Percentiles rank a stretch among this genome's conserved stretches.
These are phyloP conservation scores for Pestalotiopsis sp. DNA, from an alignment of 2,329 filamentous ascomycete genomes.

Conservation along the genomic window DNA sequence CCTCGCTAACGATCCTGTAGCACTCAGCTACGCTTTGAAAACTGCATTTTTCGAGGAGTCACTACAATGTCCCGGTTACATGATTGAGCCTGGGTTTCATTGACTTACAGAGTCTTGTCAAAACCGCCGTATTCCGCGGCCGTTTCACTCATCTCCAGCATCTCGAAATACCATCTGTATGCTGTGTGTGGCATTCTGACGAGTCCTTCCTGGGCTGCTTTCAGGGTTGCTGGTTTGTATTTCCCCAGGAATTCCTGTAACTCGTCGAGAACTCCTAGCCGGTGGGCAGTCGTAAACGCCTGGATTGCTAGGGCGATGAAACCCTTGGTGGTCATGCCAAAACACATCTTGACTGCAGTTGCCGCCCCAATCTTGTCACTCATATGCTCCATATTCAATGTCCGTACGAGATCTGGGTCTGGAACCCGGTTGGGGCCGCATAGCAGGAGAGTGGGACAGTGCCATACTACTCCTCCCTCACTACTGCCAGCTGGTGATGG, in stretches of 20 bases:
- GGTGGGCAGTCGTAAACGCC: slow-evolving; percentile 1
- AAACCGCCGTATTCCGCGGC: slow-evolving; percentile 1
- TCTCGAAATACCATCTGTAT: slow-evolving; percentile 4
- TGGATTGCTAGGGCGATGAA: slow-evolving; percentile 5
- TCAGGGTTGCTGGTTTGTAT: slow-evolving; percentile 9
- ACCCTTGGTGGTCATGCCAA: slow-evolving; percentile 7
- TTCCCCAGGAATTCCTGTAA: not conserved
- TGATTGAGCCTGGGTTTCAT: not conserved
- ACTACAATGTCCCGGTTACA: not conserved
- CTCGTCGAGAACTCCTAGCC: not conserved
- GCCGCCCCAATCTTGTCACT: slow-evolving; percentile 5
- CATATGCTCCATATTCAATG: slow-evolving; percentile 8
- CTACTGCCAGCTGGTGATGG: not conserved
- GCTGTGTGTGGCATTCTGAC: slow-evolving; percentile 7
- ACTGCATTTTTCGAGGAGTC: not conserved
- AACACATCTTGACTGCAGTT: slow-evolving; percentile 7
- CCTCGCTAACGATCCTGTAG: slow-evolving; percentile 2
- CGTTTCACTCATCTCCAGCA: slow-evolving; percentile 6
- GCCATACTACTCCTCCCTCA: not conserved
- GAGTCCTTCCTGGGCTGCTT: slow-evolving; percentile 3
- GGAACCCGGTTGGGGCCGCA: not conserved
- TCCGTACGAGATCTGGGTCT: not conserved
- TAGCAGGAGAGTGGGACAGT: not conserved
- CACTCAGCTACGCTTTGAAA: not conserved
- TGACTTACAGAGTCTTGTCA: slow-evolving; percentile 4